Evolutionary conservation across 164 flowering plant genomes (phyloP), one percentile per base, ranked within the genome.

Genomic region (Echeveria elegans): DNA sequence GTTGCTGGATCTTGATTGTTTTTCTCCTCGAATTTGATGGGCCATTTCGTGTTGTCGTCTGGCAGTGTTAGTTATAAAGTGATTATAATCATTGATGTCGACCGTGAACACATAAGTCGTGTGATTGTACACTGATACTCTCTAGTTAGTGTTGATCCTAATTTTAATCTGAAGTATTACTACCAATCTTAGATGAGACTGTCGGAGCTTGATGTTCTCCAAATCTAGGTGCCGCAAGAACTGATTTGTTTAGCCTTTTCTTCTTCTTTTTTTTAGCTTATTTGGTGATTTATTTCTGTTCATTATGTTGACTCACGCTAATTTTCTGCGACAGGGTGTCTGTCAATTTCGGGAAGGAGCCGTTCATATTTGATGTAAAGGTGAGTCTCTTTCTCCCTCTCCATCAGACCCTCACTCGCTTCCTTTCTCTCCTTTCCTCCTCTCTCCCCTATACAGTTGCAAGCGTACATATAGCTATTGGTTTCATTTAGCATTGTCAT

Each of bases 291-390:
- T 26, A 36, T 36, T 48, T 74, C 32, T 71, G 64, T 66, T 73
- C 52, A 66, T 69, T 4, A 3, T 73, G 32, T 74, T 23, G 58
- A 69, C 69, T 58, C 66, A 30, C 64, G 41, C 52, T 75, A 72
- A 19, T 36, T 74, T 28, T 30, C 36, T 73, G 64, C 63, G 65
- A 73, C 90, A 94, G 99, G 96, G 91, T 92, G 65, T 66, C 73
- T 77, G 96, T 89, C 73, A 94, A 94, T 84, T 94, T 94, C 72
- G 99, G 97, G 72, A 83, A 86, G 77, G 77, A 79, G 56, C 85
- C 78, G 43, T 94, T 88, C 76, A 79, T 81, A 71, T 92, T 94
- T 78, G 92, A 89, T 75, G 64, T 94, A 26, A 85, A 94, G 92
- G 99, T 72, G 74, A 72, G 80, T 34, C 67, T 59, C 64, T 18